Evolutionary conservation across 371 early-diverging fungal genomes (phyloP), one percentile per base, ranked within the genome.

Genomic region (Nematocida sp.): DNA sequence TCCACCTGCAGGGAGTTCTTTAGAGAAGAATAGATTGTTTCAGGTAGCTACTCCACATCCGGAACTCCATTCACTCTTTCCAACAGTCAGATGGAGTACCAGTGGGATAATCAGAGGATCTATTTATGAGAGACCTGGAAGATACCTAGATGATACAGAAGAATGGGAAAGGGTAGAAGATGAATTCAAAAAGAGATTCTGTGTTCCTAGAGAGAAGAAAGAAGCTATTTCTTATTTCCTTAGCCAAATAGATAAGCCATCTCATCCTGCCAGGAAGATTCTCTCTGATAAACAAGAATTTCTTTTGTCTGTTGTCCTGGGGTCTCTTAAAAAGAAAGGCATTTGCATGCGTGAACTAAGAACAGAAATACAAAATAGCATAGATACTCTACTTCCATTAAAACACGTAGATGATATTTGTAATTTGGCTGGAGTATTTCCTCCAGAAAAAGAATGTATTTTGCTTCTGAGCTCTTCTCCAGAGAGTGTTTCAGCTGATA

Each of bases 241-340:
- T n/a, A n/a, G n/a, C n/a, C n/a, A n/a, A n/a, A n/a, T n/a, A n/a
- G n/a, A n/a, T n/a, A n/a, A n/a, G n/a, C n/a, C n/a, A n/a, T n/a
- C n/a, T n/a, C n/a, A n/a, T n/a, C n/a, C n/a, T n/a, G n/a, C n/a
- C n/a, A n/a, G n/a, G n/a, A n/a, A 21, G 27, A 41, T 70, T 46
- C 74, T 70, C 2, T 35, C 40, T 23, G 74, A 60, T 25, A 41
- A 40, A 35, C 74, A 70, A 31, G 74, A 70, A 49, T 70, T 70
- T 61, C 62, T 70, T 60, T 47, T 70, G 2, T 70, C 74, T 9
- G 46, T 70, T 27, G 48, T 70, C 11, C 38, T 55, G 43, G 58
- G 43, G 17, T 21, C 58, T 0, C 5, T 61, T 13, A 53, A 49
- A 5, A 70, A 70, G 60, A 43, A 31, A 13, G 46, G 46, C 17